Base-by-base conservation (phyloP, 495 filamentous ascomycete species). In the Penicillium silybi region DNA sequence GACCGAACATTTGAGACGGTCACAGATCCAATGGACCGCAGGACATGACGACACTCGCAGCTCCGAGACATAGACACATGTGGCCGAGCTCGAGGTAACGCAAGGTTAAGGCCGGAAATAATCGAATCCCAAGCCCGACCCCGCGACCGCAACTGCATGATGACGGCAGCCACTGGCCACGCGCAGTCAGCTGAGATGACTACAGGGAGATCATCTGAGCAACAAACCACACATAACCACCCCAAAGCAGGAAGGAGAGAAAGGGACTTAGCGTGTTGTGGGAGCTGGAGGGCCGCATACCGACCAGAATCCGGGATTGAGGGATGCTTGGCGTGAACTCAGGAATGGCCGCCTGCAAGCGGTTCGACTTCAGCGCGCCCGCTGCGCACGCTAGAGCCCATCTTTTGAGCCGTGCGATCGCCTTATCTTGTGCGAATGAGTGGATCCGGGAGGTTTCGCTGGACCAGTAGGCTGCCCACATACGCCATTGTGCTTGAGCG, bases 181-280 rank as follows among this genome's bases (percentile, higher is more conserved):
- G 22, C 27, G 10, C 23, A 32, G 47, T 49, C 47, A 49, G 47
- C 47, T 49, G 47, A 49, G 46, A 42, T 11, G 47, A 22, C 37
- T 34, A 17, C 6, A 39, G 15, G 29, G 29, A 32, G 41, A 49
- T 49, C 47, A 49, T 49, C 47, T 49, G 47, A 29, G 22, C 47
- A 29, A 17, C 4, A 34, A 19, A 32, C n/a, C 17, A 48, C 35
- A 48, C 22, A 27, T 37, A 48, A 20, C 35, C 46, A 32, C 20
- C 4, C 32, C 40, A 4, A 16, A 37, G 23, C n/a, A 16, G 34
- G 4, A 22, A 40, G 40, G 17, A 35, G 23, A 6, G n/a, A 9
- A 0, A 23, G 9, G 45, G 32, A 15, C 34, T 17, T 47, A 22
- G 45, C 45, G 18, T 37, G 34, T n/a, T n/a, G n/a, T n/a, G n/a